Conservation (phyloP, 345 rosid species). For the Euphorbia lathyris region DNA sequence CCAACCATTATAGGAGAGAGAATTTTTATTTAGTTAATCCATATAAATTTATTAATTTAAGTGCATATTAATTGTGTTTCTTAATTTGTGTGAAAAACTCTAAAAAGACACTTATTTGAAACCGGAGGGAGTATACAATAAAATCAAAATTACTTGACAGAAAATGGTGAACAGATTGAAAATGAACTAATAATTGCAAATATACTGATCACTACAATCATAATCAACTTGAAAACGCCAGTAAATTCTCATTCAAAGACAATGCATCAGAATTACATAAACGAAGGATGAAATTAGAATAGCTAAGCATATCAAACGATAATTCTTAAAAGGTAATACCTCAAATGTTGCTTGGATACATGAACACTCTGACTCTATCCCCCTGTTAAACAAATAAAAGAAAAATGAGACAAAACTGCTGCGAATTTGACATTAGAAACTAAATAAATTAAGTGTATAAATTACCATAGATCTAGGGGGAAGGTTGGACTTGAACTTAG, state of each 20-base stretch:
- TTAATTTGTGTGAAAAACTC: too few species aligned
- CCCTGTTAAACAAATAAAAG: conserved; percentile 36
- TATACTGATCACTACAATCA: neutral
- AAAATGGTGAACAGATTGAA: too few species aligned
- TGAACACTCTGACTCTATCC: conserved; percentile 45
- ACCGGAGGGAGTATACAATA: too few species aligned
- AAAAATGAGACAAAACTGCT: neutral
- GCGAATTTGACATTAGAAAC: neutral
- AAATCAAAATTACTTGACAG: too few species aligned
- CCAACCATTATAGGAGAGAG: too few species aligned
- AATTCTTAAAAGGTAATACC: neutral
- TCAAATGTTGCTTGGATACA: conserved; percentile 21
- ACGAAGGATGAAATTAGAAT: too few species aligned
- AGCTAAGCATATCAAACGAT: neutral
- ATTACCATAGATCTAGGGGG: conserved; percentile 31
- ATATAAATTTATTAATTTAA: too few species aligned
- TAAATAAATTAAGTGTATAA: neutral
- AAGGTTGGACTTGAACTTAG: conserved; percentile 29
- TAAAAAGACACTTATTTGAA: too few species aligned
- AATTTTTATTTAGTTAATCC: too few species aligned
- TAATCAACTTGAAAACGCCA: neutral
- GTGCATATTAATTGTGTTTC: too few species aligned
- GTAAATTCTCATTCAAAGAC: neutral
- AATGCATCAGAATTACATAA: neutral
- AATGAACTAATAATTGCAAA: too few species aligned